These are phyloP conservation scores for Fusarium transvaalense DNA, from an alignment of 2,329 filamentous ascomycete genomes.

Conservation along the genomic window DNA sequence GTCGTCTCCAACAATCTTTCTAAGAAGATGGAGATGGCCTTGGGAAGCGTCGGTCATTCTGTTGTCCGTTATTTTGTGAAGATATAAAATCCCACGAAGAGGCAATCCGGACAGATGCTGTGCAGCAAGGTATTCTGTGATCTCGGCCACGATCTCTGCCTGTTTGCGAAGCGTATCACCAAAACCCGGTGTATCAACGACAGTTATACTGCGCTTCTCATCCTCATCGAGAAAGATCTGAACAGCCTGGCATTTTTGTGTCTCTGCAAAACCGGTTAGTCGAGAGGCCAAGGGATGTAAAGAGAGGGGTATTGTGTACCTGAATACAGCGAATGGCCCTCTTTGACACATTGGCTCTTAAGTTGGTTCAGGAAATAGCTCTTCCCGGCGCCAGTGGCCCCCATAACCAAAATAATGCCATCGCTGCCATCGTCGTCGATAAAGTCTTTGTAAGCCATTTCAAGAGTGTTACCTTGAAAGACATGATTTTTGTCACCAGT, in stretches of 20 bases:
- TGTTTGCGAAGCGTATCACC: not conserved
- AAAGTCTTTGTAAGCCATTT: too few species aligned
- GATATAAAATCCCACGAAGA: not conserved
- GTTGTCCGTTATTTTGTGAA: not conserved
- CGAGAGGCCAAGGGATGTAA: too few species aligned
- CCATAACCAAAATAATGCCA: constrained; percentile 1
- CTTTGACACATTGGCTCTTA: not conserved
- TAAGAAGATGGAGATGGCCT: not conserved
- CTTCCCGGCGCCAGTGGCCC: not conserved
- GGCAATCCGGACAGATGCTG: not conserved
- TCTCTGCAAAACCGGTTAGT: not conserved
- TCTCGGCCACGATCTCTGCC: not conserved
- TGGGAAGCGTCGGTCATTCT: not conserved
- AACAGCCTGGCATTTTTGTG: not conserved
- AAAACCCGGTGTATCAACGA: not conserved
- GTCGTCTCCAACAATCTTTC: not conserved
- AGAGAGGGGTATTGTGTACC: not conserved
- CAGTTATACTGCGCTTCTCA: not conserved
- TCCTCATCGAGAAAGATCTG: not conserved
- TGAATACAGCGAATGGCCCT: not conserved
- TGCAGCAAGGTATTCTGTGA: not conserved
- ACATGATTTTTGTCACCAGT: too few species aligned
- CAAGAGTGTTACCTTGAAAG: too few species aligned
- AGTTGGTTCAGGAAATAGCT: not conserved
- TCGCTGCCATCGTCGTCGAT: not conserved